phyloP scores from a whole-genome alignment of 257 asterid species.

The Solanum sejunctum region DNA sequence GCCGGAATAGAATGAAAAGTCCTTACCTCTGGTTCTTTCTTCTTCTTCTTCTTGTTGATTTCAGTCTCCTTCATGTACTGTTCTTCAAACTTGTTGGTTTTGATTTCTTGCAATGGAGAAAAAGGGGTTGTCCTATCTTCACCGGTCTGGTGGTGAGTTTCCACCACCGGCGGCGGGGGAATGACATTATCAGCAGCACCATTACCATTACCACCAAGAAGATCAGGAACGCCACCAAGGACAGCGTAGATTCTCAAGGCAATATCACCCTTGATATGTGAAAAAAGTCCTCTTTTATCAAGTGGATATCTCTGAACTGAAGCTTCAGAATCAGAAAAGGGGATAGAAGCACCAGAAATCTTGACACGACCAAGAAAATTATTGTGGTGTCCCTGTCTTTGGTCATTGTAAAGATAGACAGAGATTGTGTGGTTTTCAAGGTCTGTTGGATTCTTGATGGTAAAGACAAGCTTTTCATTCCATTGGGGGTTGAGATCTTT shows the following conservation, averaged over 20 bases:
- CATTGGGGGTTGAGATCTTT: slow-evolving; percentile 75
- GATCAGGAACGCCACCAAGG: slow-evolving; percentile 5
- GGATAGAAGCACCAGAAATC: slow-evolving; percentile 53
- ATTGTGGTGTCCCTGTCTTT: slow-evolving; percentile 36
- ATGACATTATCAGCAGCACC: not conserved
- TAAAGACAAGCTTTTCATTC: slow-evolving; percentile 71
- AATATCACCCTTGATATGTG: slow-evolving; percentile 70
- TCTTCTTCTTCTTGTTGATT: slow-evolving; percentile 33
- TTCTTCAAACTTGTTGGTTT: slow-evolving; percentile 19
- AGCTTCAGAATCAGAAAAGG: slow-evolving; percentile 49
- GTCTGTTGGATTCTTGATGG: slow-evolving; percentile 27
- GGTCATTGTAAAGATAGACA: slow-evolving; percentile 52
- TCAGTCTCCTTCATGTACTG: slow-evolving; percentile 25
- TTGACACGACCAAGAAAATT: slow-evolving; percentile 72
- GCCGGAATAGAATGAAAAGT: slow-evolving; percentile 44
- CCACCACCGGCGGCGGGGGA: not conserved
- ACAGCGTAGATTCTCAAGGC: slow-evolving; percentile 38
- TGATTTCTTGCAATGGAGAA: slow-evolving; percentile 26
- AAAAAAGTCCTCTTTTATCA: slow-evolving; percentile 75
- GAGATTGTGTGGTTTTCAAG: slow-evolving; percentile 35
- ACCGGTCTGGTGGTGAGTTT: slow-evolving; percentile 3
- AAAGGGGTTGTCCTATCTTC: not conserved
- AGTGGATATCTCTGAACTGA: slow-evolving; percentile 63
- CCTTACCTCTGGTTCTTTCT: slow-evolving; percentile 42
- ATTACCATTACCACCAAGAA: not conserved